Base-by-base conservation (phyloP, 2,329 filamentous ascomycete genomes). In the Aspergillus fischeri region DNA sequence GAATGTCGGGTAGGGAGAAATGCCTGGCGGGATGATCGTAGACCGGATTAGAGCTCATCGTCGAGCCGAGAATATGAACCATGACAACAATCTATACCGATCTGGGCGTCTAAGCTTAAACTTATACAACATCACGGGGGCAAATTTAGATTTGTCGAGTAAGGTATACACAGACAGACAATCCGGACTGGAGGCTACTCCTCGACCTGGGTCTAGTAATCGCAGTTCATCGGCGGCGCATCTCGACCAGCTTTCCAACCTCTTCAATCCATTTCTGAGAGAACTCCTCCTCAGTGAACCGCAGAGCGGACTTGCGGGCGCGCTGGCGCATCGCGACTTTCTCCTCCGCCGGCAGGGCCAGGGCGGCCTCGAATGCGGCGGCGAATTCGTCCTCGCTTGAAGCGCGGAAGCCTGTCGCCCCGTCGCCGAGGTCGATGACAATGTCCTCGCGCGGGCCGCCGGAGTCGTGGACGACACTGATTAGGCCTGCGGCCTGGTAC, bases 381-480 rank as follows among this genome's bases (percentile, higher is more conserved):
- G 93, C 91, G 70, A 95, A 99, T 58, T 96, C 88, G 3, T 84
- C 79, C 7, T 84, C 79, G 0, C 88, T 93, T 1, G 86, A 88
- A 0, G 92, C 93, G 66, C 93, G 91, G 77, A 93, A 97, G 4
- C 94, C 93, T 84, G 70, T 97, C 10, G 88, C 86, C 62, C 88
- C 78, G 3, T 90, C 91, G 62, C 94, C 87, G 38, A 94, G 78
- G 10, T 89, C 82, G 9, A 91, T 84, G 17, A 97, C 93, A 64
- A 99, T 99, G 71, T 99, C 94, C 60, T 91, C 76, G 75, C 94
- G 96, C 1, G 94, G 94, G 0, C 94, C 94, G 8, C 93, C 94
- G 52, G 90, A 94, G 73, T 97, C 82, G 68, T 99, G 94, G 8
- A 97, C 94, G 0, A 99, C 92, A 4, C 89, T 87, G 56, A 99